Evolutionary conservation across 192 early-diverging fungal species (phyloP), one percentile per base, ranked within the genome.

Genomic region (Entomortierella chlamydospora): DNA sequence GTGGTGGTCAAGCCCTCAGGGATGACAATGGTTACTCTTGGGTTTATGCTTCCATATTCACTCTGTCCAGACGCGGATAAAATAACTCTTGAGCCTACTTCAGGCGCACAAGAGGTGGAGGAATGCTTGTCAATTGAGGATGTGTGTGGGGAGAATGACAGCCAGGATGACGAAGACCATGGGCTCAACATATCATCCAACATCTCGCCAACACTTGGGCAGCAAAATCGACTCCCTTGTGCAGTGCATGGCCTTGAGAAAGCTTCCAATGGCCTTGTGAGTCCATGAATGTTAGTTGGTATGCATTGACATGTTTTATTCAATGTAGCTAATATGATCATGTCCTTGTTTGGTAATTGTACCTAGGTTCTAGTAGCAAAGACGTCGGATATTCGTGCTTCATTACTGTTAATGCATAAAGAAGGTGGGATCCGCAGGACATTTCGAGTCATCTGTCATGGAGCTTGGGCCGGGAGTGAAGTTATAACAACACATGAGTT

Each of bases 1-100:
- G 81, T 92, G 11, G 63, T 89, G 22, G 70, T 85, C 52, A 91
- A 92, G 60, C 83, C 88, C n/a, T 85, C 89, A 0, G 90, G 90
- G 6, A 78, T 73, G 42, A 83, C 64, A 8, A 77, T 73, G 70
- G 67, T 76, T 28, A 26, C 65, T 23, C 30, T 72, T 18, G 64
- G 67, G 51, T 70, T 70, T 30, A 76, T 68, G 66, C 67, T 83
- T 43, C 77, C 65, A 57, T 81, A 65, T 15, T 63, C 61, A 31
- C 58, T 47, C 37, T 42, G 31, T 60, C 72, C 59, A 37, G 72
- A 59, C 33, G 52, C 17, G 17, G 70, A 1, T 52, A n/a, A 67
- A 47, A 2, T 42, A 47, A 56, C 61, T 50, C 5, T 66, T 78
- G 30, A 31, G 11, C 11, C 13, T 17, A 18, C 7, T 25, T 4